Evolutionary conservation across 2,329 filamentous ascomycete genomes (phyloP).

Genomic region (Epichloe coenophiala): DNA sequence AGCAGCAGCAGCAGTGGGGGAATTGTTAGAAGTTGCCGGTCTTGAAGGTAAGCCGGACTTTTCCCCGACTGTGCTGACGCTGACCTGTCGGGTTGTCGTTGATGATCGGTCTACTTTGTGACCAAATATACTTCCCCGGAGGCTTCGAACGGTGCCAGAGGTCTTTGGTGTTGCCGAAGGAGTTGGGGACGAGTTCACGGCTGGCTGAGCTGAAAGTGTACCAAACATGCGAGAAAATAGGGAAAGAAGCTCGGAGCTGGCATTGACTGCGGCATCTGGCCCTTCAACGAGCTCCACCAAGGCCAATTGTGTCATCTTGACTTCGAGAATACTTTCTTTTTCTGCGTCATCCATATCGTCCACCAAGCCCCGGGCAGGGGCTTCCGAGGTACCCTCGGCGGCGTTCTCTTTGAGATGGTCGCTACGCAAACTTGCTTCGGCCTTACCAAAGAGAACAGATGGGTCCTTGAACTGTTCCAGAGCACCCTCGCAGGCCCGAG

Average conservation of each 20-base stretch:
- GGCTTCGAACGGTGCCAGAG: slow-evolving; percentile 54
- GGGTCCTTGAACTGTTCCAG: slow-evolving; percentile 78
- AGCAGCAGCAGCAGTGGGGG: slow-evolving; percentile 24
- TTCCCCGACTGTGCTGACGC: slow-evolving; percentile 21
- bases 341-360: slow-evolving; percentile 75
- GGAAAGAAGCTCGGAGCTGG: slow-evolving; percentile 69
- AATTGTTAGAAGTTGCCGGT: slow-evolving; percentile 31
- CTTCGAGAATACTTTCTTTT: slow-evolving; percentile 82
- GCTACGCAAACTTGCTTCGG: slow-evolving; percentile 43
- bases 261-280: slow-evolving; percentile 73
- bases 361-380: slow-evolving; percentile 37
- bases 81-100: slow-evolving; percentile 28
- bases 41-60: slow-evolving; percentile 19
- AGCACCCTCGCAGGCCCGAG: slow-evolving; percentile 74
- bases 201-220: slow-evolving; percentile 32
- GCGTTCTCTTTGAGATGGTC: slow-evolving; percentile 52
- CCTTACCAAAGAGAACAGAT: slow-evolving; percentile 52
- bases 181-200: slow-evolving; percentile 22
- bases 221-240: slow-evolving; percentile 75
- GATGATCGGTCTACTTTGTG: slow-evolving; percentile 32
- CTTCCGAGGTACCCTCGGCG: slow-evolving; percentile 11
- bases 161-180: slow-evolving; percentile 52
- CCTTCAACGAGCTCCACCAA: slow-evolving; percentile 76
- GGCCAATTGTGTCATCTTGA: slow-evolving; percentile 88
- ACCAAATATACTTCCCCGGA: slow-evolving; percentile 70